Conservation (phyloP, 2,329 filamentous ascomycete species). For the Pseudogymnoascus sp. region DNA sequence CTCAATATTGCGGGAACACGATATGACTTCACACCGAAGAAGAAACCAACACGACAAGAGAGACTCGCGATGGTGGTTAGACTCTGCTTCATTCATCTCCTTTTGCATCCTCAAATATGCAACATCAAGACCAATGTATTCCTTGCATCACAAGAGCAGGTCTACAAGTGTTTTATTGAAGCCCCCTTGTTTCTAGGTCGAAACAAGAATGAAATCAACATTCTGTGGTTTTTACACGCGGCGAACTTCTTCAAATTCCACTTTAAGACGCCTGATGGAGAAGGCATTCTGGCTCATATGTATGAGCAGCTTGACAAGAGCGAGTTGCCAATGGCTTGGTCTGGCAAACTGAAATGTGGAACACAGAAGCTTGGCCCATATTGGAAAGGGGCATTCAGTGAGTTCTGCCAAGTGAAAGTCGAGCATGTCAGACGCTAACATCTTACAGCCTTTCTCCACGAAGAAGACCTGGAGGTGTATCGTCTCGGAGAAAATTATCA, state of each 20-base stretch:
- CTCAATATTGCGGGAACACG: not conserved
- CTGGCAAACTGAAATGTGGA: slow-evolving; percentile 31
- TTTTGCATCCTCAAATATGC: slow-evolving; percentile 25
- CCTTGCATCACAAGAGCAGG: slow-evolving; percentile 39
- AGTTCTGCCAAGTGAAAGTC: slow-evolving; percentile 16
- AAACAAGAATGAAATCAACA: slow-evolving; percentile 36
- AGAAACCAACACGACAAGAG: not conserved
- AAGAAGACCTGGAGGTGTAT: not conserved
- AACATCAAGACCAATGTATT: slow-evolving; percentile 28
- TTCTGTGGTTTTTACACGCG: slow-evolving; percentile 41
- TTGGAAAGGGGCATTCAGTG: slow-evolving; percentile 48
- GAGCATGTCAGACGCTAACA: slow-evolving; percentile 15
- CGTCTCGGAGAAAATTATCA: not conserved
- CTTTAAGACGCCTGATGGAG: slow-evolving; percentile 34
- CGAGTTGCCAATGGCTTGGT: slow-evolving; percentile 40
- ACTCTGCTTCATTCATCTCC: slow-evolving; percentile 25
- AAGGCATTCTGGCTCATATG: slow-evolving; percentile 33
- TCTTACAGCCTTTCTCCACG: slow-evolving; percentile 17
- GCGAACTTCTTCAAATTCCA: slow-evolving; percentile 50
- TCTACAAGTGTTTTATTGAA: slow-evolving; percentile 33
- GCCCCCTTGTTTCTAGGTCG: slow-evolving; percentile 38
- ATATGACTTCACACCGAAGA: not conserved
- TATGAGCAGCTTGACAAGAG: slow-evolving; percentile 32
- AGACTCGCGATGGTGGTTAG: slow-evolving; percentile 24
- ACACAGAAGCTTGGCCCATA: slow-evolving; percentile 34